Evolutionary conservation across 768 basidiomycete genomes (phyloP), one percentile per base, ranked within the genome.

Genomic region (Amanita polypyramis): DNA sequence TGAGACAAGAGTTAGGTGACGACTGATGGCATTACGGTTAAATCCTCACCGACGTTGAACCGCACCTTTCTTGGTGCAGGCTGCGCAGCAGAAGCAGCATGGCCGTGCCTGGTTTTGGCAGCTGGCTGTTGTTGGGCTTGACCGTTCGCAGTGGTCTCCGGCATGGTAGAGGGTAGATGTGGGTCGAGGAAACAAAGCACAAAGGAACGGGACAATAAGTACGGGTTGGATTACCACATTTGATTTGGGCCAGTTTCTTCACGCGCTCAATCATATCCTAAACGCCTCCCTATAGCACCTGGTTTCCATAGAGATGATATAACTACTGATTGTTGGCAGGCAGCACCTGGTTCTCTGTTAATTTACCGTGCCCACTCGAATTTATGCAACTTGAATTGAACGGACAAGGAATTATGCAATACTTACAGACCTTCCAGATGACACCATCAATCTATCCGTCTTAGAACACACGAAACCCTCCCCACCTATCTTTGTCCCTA

Each of bases 61-160:
- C 87, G 79, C 42, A 90, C 87, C 72, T 89, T 90, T 58, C 87
- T 75, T 17, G 87, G 85, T 11, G 84, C 76, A 36, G 74, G 67
- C 40, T 65, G 62, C 15, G 71, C 66, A 38, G 68, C 60, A 5
- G 72, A 60, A 20, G 70, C 64, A 40, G 73, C 64, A 52, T 67
- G 64, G 38, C 57, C 59, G 46, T 68, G 67, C 58, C 69, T 72
- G 45, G 63, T 51, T 55, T 66, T 67, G 33, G 65, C 51, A 27
- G 65, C 57, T 27, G 65, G 58, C 33, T 59, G 58, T 2, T 55
- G 52, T 49, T 58, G 60, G 45, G 56, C 41, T 45, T 58, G 52
- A 21, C 17, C 52, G 57, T 30, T 38, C 7, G 52, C 45, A 43
- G 60, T 45, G n/a, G 58, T 47, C 34, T 63, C 61, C 54, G 64